Percentiles rank a stretch among this genome's conserved stretches.
Conservation (phyloP, 2,329 filamentous ascomycete genomes). For the Xylariaceae sp. region DNA sequence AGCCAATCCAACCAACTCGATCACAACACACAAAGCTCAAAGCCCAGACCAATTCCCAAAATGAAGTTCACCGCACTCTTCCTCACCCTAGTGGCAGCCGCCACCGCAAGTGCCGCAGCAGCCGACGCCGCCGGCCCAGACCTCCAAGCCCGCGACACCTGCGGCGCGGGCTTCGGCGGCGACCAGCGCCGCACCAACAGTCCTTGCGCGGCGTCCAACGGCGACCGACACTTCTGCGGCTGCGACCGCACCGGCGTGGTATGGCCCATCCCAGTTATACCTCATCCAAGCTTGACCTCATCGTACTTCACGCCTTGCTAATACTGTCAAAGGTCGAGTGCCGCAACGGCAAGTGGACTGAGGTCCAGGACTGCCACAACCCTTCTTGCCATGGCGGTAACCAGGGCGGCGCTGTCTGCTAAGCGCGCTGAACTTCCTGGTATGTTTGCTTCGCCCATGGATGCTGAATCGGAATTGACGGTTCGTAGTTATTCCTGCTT, state of each 20-base stretch:
- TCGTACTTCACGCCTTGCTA: too few species aligned
- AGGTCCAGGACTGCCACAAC: slow-evolving; percentile 15
- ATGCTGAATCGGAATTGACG: too few species aligned
- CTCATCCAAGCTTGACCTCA: too few species aligned
- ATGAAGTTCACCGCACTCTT: slow-evolving; percentile 16
- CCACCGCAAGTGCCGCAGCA: slow-evolving; percentile 10
- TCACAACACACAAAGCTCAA: too few species aligned
- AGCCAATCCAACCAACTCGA: too few species aligned
- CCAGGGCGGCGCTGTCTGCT: slow-evolving; percentile 14
- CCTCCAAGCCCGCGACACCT: slow-evolving; percentile 16
- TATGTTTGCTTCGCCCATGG: too few species aligned
- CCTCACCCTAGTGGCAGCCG: slow-evolving; percentile 8
- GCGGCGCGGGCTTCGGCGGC: slow-evolving; percentile 19
- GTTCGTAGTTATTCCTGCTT: too few species aligned
- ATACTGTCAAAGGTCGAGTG: slow-evolving; percentile 22
- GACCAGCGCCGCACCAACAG: slow-evolving; percentile 21
- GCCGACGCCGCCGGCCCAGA: neutral
- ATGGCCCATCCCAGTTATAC: too few species aligned
- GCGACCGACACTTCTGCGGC: slow-evolving; percentile 19
- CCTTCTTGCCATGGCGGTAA: slow-evolving; percentile 15
- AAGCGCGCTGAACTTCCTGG: neutral
- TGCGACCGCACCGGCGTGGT: slow-evolving; percentile 21
- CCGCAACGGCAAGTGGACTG: slow-evolving; percentile 13
- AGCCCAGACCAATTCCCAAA: slow-evolving; percentile 2
- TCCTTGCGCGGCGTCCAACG: slow-evolving; percentile 17